Evolutionary conservation across 306 rosid genomes (phyloP), one percentile per base, ranked within the genome.

Genomic region (Lotus japonicus): DNA sequence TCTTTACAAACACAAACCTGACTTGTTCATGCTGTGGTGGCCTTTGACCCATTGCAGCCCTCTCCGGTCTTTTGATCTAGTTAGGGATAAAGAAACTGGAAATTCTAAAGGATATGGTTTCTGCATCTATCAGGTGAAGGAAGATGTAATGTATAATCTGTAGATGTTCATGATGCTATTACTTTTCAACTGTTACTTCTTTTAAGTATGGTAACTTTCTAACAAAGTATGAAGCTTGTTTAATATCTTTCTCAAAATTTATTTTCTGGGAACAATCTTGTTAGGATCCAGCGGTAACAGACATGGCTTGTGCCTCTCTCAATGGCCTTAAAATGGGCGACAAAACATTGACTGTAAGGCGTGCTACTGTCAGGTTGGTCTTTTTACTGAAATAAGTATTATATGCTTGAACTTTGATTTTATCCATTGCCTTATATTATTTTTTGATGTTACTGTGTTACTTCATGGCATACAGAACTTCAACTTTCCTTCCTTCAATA

Each of bases 301-400:
- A 87, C 68, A 53, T 87, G 23, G 96, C 96, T 11, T 89, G 94
- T 66, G 91, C 86, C 36, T 85, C 94, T 70, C 94, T 89, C 39
- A 89, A 80, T 58, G 94, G 94, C 54, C 80, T 89, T 63, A 89
- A 89, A 83, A 85, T 89, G 96, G 96, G 96, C 33, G 96, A 89
- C 72, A 87, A 89, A 84, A 89, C 92, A 31, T 81, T 89, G 57
- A 89, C 96, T 0, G 92, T 89, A 38, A 76, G 94, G 70, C 96
- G 94, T 60, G 96, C 94, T 52, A 81, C 89, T 14, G 82, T 79
- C 51, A 84, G 91, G 95, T 88, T 77, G 49, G 80, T 41, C 49
- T 70, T 73, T 73, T 70, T 28, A 71, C 43, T 59, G 46, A 41
- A 19, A 69, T 53, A 60, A 58, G 43, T 31, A 10, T 49, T 58